Evolutionary conservation across 1,284 basidiomycete genomes (phyloP).

Genomic region (Naganishia sp.): DNA sequence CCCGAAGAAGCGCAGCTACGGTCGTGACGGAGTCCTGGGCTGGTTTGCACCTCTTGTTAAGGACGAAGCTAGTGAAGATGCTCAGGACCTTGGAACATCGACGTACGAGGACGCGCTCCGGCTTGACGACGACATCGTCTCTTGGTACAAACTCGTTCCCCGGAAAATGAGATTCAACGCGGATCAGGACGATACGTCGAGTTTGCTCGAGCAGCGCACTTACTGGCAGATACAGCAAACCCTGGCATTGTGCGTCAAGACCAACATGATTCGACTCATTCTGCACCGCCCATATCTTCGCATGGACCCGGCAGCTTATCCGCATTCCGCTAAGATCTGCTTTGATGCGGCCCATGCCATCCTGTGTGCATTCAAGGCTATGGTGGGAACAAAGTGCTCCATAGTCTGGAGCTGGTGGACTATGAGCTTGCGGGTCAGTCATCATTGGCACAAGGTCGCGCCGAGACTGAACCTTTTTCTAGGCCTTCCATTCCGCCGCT

Average conservation of each 20-base stretch:
- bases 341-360: conserved; percentile 47
- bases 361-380: conserved; percentile 46
- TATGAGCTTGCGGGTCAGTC: conserved; percentile 45
- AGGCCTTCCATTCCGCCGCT: conserved; percentile 53
- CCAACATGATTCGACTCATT: conserved; percentile 52
- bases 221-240: conserved; percentile 46
- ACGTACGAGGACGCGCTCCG: conserved; percentile 52
- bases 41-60: conserved; percentile 46
- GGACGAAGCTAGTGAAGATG: conserved; percentile 23
- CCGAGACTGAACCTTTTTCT: not conserved
- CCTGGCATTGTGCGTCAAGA: conserved; percentile 50
- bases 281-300: conserved; percentile 53
- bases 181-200: conserved; percentile 42
- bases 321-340: conserved; percentile 50
- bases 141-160: conserved; percentile 50
- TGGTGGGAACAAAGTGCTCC: conserved; percentile 43
- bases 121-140: conserved; percentile 48
- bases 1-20: conserved; percentile 43
- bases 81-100: conserved; percentile 36
- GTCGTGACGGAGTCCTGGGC: conserved; percentile 44
- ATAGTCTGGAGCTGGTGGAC: conserved; percentile 51
- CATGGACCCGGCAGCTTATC: conserved; percentile 50
- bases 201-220: conserved; percentile 35
- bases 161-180: conserved; percentile 47
- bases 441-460: not conserved